These are phyloP conservation scores for Quercus rubra DNA, from an alignment of 306 rosid species.

Conservation along the genomic window DNA sequence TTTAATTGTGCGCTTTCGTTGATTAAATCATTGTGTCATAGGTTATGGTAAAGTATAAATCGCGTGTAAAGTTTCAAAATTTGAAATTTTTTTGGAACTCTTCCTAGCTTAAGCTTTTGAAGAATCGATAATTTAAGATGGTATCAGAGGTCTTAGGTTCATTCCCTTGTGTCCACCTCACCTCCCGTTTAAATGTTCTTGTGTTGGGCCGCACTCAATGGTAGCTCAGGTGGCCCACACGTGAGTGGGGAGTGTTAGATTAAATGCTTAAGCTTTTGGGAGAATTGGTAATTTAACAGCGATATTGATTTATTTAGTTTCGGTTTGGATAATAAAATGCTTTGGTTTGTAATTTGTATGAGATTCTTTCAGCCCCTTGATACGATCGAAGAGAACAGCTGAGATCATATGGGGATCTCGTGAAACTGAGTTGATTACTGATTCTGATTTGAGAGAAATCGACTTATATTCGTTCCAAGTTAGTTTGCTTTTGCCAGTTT, in stretches of 20 bases:
- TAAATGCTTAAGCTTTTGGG: too few species aligned
- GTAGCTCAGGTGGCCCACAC: too few species aligned
- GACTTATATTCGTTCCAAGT: conserved; percentile 96
- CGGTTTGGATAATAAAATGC: not conserved
- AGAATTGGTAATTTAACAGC: too few species aligned
- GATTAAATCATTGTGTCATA: not conserved
- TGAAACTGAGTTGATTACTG: conserved; percentile 46
- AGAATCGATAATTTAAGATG: too few species aligned
- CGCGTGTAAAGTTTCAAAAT: too few species aligned
- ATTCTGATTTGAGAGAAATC: conserved; percentile 70
- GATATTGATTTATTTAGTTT: too few species aligned
- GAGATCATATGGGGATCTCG: conserved; percentile 87
- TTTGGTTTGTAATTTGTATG: not conserved
- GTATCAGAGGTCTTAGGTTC: too few species aligned
- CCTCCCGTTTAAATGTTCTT: too few species aligned
- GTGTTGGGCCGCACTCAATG: too few species aligned
- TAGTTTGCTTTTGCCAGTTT: conserved; percentile 5
- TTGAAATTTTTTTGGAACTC: not conserved
- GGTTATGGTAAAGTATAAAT: not conserved
- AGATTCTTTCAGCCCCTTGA: conserved; percentile 54
- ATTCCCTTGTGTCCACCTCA: too few species aligned
- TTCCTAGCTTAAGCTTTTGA: not conserved
- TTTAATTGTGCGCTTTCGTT: not conserved
- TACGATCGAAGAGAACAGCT: conserved; percentile 81
- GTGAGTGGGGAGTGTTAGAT: too few species aligned